Evolutionary conservation across 441 rosid genomes (phyloP).

Genomic region (Hura crepitans): DNA sequence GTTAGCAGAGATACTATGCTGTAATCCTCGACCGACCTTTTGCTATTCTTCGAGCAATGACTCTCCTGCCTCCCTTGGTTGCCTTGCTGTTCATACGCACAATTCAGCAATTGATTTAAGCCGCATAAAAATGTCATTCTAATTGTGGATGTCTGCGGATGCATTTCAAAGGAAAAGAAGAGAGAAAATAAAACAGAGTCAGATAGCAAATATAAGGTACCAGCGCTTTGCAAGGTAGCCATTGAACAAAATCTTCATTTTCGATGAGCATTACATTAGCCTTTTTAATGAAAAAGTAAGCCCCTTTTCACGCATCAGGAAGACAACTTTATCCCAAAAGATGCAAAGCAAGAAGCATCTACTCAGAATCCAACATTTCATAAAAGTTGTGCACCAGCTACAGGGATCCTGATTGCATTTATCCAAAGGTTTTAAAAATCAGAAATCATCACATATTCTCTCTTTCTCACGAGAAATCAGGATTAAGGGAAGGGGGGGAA

Average conservation of each 20-base stretch:
- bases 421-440: not conserved
- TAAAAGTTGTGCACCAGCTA: not conserved
- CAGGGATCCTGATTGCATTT: not conserved
- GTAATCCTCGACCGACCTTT: constrained; percentile 90
- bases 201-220: not conserved
- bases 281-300: not conserved
- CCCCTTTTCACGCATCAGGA: not conserved
- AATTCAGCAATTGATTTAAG: constrained; percentile 5
- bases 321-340: not conserved
- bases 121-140: not conserved
- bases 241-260: not conserved
- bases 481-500: not conserved
- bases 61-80: constrained; percentile 92
- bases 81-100: constrained; percentile 69
- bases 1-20: constrained; percentile 40
- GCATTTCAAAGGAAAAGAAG: not conserved
- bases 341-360: not conserved
- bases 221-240: not conserved
- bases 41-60: constrained; percentile 92
- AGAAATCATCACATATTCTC: not conserved
- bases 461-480: constrained; percentile 1
- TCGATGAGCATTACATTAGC: not conserved
- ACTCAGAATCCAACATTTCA: not conserved
- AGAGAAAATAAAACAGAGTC: not conserved
- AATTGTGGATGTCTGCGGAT: not conserved